These are phyloP conservation scores for Penicillium soppii DNA, from an alignment of 495 filamentous ascomycete genomes.

Conservation along the genomic window DNA sequence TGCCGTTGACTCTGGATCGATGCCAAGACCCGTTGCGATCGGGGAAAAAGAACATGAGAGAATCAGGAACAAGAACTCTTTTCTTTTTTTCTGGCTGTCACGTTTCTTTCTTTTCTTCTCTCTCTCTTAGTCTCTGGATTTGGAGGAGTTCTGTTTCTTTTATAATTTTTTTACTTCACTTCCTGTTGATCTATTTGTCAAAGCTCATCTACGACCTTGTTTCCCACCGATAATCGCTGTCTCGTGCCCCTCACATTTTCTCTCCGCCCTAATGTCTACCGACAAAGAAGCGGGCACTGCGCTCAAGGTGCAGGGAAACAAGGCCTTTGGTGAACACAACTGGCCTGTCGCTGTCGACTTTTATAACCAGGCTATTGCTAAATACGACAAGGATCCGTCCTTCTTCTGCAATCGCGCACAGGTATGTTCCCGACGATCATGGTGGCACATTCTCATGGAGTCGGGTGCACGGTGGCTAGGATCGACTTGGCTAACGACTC, in stretches of 20 bases:
- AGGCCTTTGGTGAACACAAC: constrained; percentile 83
- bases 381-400: constrained; percentile 78
- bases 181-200: constrained; percentile 2
- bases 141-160: constrained; percentile 17
- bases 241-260: constrained; percentile 35
- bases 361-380: constrained; percentile 87
- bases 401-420: constrained; percentile 95
- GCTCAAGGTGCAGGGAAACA: constrained; percentile 92
- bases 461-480: neutral
- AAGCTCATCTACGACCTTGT: constrained; percentile 2
- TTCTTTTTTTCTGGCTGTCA: neutral
- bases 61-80: constrained; percentile 17
- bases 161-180: neutral
- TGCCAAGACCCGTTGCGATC: constrained; percentile 30
- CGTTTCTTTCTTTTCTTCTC: neutral
- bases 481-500: neutral
- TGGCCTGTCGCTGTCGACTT: constrained; percentile 82
- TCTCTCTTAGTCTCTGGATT: constrained; percentile 11
- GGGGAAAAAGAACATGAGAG: constrained; percentile 26
- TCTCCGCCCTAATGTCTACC: constrained; percentile 42
- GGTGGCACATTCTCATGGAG: neutral
- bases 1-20: constrained; percentile 18
- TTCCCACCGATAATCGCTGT: constrained; percentile 23
- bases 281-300: constrained; percentile 69
- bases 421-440: constrained; percentile 49